Base-by-base conservation (phyloP, 2,329 filamentous ascomycete genomes). In the Aspergillus novoparasiticus region DNA sequence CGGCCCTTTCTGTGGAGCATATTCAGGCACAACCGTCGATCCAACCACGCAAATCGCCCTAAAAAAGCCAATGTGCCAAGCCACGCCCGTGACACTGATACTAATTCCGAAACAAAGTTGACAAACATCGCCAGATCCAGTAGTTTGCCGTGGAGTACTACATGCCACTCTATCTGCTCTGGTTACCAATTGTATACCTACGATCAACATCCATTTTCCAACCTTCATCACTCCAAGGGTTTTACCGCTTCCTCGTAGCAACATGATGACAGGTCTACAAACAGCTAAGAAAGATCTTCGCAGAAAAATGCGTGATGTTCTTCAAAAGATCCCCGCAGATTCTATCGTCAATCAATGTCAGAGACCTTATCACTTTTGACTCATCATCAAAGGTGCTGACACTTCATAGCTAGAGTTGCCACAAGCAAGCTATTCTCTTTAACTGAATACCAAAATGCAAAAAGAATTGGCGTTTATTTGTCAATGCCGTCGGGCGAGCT, bases 401-500 rank as follows among this genome's bases (percentile, higher is more conserved):
- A 43, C 30, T 46, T 34, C 60, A 53, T 75, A 95, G 92, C 92
- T 70, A 79, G 82, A 57, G 81, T 81, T 68, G 88, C 92, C 26
- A 89, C 89, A 68, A 84, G 87, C 59, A 81, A 85, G 8, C 80
- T 97, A 43, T 81, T 89, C 51, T 82, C 84, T 12, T 86, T 94
- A 71, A 84, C 86, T 57, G 90, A 93, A 60, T 99, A 96, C 76
- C 81, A 87, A 66, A 83, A 89, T 60, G 94, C 95, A 48, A 85
- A 83, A 64, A 85, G 87, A 59, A 87, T 99, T 72, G 93, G 92
- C 70, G 85, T 99, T 61, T 99, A 96, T 76, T 84, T 99, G 19
- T 95, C 94, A 12, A 99, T 99, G 95, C 93, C 94, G 0, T 81
- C 83, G 11, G 90, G 89, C 28, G 95, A 99, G 80, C 86, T 97